phyloP scores from a whole-genome alignment of 352 stramenopile genomes.

The Globisporangium radiosum region DNA sequence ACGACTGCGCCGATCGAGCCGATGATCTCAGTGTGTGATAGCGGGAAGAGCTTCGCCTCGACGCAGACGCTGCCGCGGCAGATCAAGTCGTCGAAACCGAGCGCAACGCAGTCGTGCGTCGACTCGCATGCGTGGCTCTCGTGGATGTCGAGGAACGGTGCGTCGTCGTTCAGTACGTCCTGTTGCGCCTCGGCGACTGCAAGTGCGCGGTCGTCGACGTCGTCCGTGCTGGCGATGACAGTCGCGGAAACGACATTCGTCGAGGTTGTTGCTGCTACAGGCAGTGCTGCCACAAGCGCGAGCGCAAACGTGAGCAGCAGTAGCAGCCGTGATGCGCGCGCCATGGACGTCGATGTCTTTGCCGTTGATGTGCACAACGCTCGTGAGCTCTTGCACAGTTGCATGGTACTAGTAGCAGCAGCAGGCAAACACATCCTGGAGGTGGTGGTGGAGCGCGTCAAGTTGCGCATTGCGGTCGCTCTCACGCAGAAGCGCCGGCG shows the following conservation, averaged over 20 bases:
- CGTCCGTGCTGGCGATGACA: not conserved
- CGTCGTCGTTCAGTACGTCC: slow-evolving; percentile 12
- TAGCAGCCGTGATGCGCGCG: no score
- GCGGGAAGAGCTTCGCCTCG: slow-evolving; percentile 50
- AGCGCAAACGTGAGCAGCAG: not conserved
- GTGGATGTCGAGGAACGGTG: slow-evolving; percentile 13
- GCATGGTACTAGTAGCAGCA: no score
- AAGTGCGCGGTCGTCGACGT: not conserved
- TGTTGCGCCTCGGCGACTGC: slow-evolving; percentile 5
- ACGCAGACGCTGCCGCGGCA: slow-evolving; percentile 48
- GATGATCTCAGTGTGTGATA: slow-evolving; percentile 41
- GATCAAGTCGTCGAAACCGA: slow-evolving; percentile 27
- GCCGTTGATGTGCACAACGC: no score
- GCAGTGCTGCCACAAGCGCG: not conserved
- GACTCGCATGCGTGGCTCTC: slow-evolving; percentile 27
- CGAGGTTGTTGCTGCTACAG: not conserved
- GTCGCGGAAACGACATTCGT: not conserved
- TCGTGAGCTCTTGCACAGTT: not conserved
- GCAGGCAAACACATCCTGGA: not conserved
- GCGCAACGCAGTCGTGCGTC: slow-evolving; percentile 39
- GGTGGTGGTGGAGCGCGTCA: not conserved
- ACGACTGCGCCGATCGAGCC: slow-evolving; percentile 66
- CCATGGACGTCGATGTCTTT: no score
- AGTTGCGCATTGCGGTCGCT: not conserved
- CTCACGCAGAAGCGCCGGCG: not conserved